These are phyloP conservation scores for Solanum neorickii DNA, from an alignment of 257 asterid species.

Conservation along the genomic window DNA sequence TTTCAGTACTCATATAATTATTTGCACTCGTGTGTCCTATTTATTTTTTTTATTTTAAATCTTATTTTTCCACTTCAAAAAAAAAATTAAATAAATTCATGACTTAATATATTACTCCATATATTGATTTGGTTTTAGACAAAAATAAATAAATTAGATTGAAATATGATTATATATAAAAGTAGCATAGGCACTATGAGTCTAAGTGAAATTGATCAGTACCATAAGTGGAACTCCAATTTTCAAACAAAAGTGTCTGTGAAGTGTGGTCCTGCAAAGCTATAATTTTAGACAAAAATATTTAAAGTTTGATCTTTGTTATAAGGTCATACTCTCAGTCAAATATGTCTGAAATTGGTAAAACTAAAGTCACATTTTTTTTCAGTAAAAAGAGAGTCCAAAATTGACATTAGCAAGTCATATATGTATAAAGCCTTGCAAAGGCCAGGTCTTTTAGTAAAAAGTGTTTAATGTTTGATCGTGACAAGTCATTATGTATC, in stretches of 20 bases:
- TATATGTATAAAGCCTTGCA: not conserved
- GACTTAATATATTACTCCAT: not conserved
- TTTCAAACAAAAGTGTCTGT: not conserved
- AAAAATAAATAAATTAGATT: not conserved
- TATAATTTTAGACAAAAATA: not conserved
- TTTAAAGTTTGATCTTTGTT: not conserved
- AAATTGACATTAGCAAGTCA: not conserved
- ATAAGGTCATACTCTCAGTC: not conserved
- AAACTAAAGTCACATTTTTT: not conserved
- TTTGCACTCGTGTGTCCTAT: not conserved
- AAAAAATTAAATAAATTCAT: no score
- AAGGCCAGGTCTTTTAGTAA: not conserved
- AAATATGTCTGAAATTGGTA: not conserved
- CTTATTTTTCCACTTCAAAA: not conserved
- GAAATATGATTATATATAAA: not conserved
- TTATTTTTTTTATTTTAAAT: not conserved
- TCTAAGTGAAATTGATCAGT: not conserved
- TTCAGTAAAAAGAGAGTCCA: not conserved
- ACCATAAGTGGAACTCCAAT: not conserved
- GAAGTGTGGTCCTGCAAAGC: not conserved
- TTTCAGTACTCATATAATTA: not conserved
- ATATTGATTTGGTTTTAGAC: not conserved
- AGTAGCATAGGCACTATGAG: not conserved
- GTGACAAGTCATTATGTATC: not conserved
- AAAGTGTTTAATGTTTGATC: not conserved